These are phyloP conservation scores for Heterobasidion parviporum DNA, from an alignment of 1,284 basidiomycete species.

Conservation along the genomic window DNA sequence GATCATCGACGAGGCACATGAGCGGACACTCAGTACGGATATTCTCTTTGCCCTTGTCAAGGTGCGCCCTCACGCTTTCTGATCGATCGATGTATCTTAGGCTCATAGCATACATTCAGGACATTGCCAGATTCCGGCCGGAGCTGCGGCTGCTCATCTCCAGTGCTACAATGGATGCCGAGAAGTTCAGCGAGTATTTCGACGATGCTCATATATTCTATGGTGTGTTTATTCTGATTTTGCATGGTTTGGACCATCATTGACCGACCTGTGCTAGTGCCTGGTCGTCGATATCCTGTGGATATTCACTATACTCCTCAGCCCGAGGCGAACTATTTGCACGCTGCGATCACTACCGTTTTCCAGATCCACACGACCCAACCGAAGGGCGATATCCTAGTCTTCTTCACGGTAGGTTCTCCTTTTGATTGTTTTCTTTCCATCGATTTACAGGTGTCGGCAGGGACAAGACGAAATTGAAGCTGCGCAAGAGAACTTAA, in stretches of 20 bases:
- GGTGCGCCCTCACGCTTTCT: slow-evolving; percentile 44
- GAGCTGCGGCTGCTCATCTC: slow-evolving; percentile 90
- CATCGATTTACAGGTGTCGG: slow-evolving; percentile 1
- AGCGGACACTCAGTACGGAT: slow-evolving; percentile 92
- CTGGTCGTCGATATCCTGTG: slow-evolving; percentile 94
- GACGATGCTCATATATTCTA: slow-evolving; percentile 92
- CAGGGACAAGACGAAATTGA: slow-evolving; percentile 99
- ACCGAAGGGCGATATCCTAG: slow-evolving; percentile 95
- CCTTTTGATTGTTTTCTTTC: background rate
- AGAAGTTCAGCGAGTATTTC: slow-evolving; percentile 95
- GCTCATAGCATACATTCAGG: slow-evolving; percentile 37
- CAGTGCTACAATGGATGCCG: slow-evolving; percentile 93
- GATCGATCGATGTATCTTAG: slow-evolving; percentile 14
- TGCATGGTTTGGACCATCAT: background rate
- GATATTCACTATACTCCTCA: slow-evolving; percentile 98
- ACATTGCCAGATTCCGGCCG: slow-evolving; percentile 94
- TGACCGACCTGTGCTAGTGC: slow-evolving; percentile 47
- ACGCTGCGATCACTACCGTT: slow-evolving; percentile 96
- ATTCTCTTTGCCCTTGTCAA: slow-evolving; percentile 95
- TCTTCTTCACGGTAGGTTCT: slow-evolving; percentile 81
- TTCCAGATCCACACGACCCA: slow-evolving; percentile 99
- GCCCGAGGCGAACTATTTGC: slow-evolving; percentile 96
- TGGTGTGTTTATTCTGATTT: slow-evolving; percentile 37
- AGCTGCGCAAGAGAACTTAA: slow-evolving; percentile 90
- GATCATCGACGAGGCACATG: slow-evolving; percentile 97